Conservation (phyloP, 2,329 filamentous ascomycete species). For the Cercospora sp. region DNA sequence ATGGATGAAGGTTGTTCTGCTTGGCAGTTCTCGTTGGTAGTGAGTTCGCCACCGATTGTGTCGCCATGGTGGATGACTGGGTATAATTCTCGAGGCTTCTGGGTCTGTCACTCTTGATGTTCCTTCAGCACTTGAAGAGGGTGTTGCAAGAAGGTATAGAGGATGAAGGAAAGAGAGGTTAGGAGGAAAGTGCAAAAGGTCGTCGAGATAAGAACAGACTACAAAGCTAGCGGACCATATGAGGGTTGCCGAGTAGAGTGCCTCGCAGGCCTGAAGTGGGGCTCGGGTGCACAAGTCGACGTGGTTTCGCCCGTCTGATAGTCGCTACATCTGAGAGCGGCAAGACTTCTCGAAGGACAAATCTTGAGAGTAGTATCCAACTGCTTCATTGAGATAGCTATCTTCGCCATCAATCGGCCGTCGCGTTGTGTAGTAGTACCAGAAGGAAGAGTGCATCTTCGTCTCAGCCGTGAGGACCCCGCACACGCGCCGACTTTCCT, state of each 20-base stretch:
- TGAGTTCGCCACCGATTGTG: slow-evolving; percentile 24
- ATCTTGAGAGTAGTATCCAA: not conserved
- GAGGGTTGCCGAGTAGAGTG: not conserved
- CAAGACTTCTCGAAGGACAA: not conserved
- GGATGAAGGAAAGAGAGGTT: too few species aligned
- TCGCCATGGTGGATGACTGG: slow-evolving; percentile 18
- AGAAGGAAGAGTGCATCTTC: not conserved
- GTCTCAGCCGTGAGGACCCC: not conserved
- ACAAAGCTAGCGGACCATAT: not conserved
- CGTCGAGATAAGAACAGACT: not conserved
- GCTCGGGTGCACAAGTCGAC: not conserved
- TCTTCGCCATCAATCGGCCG: not conserved
- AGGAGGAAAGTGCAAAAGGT: not conserved
- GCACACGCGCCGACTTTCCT: not conserved
- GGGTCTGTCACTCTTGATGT: not conserved
- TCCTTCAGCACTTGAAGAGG: not conserved
- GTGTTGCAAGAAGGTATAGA: not conserved
- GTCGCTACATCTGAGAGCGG: not conserved
- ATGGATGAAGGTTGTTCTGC: slow-evolving; percentile 50
- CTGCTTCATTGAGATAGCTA: not conserved
- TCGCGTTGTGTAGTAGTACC: not conserved
- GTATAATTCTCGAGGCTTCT: not conserved
- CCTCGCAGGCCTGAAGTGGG: not conserved
- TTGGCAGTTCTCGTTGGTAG: slow-evolving; percentile 31
- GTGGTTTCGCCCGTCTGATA: not conserved